phyloP scores from a whole-genome alignment of 2,329 filamentous ascomycete species.

The Aspergillus thermomutatus region DNA sequence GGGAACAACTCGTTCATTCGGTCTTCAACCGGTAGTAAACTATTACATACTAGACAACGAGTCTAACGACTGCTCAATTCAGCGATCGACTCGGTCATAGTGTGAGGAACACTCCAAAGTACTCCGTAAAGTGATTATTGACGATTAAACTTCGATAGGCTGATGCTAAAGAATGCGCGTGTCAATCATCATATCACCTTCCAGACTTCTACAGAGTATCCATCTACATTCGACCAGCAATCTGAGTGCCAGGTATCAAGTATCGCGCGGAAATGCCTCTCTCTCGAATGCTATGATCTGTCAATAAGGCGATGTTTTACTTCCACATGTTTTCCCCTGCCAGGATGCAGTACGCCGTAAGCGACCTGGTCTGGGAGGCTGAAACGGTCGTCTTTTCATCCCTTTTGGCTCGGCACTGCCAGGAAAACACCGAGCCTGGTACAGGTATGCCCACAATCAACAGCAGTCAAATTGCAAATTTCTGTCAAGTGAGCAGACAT shows the following conservation, averaged over 20 bases:
- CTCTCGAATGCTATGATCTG: too few species aligned
- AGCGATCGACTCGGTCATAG: background rate
- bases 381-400: slow-evolving; percentile 11
- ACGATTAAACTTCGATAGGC: background rate
- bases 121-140: background rate
- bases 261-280: background rate
- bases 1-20: background rate
- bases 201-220: background rate
- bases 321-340: background rate
- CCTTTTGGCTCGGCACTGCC: slow-evolving; percentile 17
- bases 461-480: background rate
- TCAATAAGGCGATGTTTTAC: too few species aligned
- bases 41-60: too few species aligned
- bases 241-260: background rate
- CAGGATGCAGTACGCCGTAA: background rate
- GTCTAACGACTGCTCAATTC: background rate
- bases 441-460: background rate
- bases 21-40: background rate
- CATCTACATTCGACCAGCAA: too few species aligned
- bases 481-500: background rate
- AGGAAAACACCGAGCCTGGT: slow-evolving; percentile 4
- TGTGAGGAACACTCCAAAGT: background rate
- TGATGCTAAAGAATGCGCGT: background rate
- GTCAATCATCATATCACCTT: background rate
- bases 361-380: background rate